Evolutionary conservation across 768 basidiomycete genomes (phyloP).

Genomic region (Hygrocybe punicea): DNA sequence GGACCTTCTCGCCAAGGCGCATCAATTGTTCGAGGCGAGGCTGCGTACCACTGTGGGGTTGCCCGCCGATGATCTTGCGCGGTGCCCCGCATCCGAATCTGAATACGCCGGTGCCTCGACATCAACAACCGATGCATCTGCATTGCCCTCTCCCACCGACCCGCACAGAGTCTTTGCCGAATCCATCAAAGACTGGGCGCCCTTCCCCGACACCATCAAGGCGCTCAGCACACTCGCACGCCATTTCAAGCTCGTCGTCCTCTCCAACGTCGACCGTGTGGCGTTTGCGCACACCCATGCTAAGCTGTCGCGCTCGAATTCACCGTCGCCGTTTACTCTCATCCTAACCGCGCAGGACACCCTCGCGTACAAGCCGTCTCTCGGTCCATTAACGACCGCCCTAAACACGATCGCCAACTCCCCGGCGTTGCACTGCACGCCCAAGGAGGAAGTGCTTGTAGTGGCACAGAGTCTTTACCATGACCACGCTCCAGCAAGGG

Average conservation of each 20-base stretch:
- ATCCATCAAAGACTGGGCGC: constrained; percentile 59
- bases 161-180: constrained; percentile 52
- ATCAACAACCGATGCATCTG: constrained; percentile 12
- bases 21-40: constrained; percentile 37
- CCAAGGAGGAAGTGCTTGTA: constrained; percentile 51
- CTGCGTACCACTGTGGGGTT: constrained; percentile 31
- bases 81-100: background rate
- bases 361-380: constrained; percentile 69
- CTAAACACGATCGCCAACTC: constrained; percentile 45
- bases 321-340: constrained; percentile 58
- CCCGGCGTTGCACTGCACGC: constrained; percentile 37
- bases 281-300: constrained; percentile 61
- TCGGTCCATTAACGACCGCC: constrained; percentile 49
- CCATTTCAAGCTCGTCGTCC: constrained; percentile 65
- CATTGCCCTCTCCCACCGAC: constrained; percentile 16
- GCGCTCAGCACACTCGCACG: constrained; percentile 59
- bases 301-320: constrained; percentile 41
- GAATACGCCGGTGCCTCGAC: background rate
- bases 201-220: constrained; percentile 62
- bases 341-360: constrained; percentile 71
- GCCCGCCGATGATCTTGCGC: background rate
- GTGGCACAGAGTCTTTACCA: constrained; percentile 68
- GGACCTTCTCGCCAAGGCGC: constrained; percentile 53
- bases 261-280: constrained; percentile 70
- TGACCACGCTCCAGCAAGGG: constrained; percentile 61